Conservation (phyloP, 495 filamentous ascomycete genomes). For the Xylaria venustula region DNA sequence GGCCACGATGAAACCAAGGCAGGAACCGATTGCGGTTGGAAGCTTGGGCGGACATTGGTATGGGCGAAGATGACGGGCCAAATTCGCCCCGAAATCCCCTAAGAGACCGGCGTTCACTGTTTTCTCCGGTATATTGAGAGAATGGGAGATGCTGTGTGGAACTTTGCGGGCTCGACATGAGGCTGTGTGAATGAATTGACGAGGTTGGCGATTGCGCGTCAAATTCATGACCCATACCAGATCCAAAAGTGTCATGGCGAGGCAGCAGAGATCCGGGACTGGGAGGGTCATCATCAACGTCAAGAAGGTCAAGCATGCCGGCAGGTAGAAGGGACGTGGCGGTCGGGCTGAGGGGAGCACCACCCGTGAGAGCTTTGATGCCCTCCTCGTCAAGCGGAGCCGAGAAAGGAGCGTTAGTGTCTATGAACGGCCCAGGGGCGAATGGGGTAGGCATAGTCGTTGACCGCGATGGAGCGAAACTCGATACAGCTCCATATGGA, state of each 20-base stretch:
- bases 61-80: slow-evolving; percentile 25
- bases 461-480: slow-evolving; percentile 39
- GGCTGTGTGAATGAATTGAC: slow-evolving; percentile 60
- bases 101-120: slow-evolving; percentile 37
- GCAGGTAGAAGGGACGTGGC: slow-evolving; percentile 76
- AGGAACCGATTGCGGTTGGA: slow-evolving; percentile 52
- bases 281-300: slow-evolving; percentile 67
- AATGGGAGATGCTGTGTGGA: slow-evolving; percentile 59
- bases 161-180: slow-evolving; percentile 66
- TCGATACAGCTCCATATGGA: slow-evolving; percentile 24
- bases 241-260: slow-evolving; percentile 25
- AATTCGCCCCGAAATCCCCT: slow-evolving; percentile 29
- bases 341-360: slow-evolving; percentile 77
- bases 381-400: slow-evolving; percentile 43
- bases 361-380: slow-evolving; percentile 48
- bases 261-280: slow-evolving; percentile 41
- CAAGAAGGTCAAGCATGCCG: slow-evolving; percentile 66
- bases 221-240: slow-evolving; percentile 43
- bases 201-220: slow-evolving; percentile 71
- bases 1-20: slow-evolving; percentile 62
- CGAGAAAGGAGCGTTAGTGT: slow-evolving; percentile 40
- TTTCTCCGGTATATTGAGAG: slow-evolving; percentile 40
- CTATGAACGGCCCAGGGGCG: slow-evolving; percentile 52
- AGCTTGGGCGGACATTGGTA: slow-evolving; percentile 17
- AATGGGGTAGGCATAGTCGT: slow-evolving; percentile 48